Percentiles rank a stretch among this genome's conserved stretches.
Conservation (phyloP, 129 eudicot species). For the Helianthus tuberosus region DNA sequence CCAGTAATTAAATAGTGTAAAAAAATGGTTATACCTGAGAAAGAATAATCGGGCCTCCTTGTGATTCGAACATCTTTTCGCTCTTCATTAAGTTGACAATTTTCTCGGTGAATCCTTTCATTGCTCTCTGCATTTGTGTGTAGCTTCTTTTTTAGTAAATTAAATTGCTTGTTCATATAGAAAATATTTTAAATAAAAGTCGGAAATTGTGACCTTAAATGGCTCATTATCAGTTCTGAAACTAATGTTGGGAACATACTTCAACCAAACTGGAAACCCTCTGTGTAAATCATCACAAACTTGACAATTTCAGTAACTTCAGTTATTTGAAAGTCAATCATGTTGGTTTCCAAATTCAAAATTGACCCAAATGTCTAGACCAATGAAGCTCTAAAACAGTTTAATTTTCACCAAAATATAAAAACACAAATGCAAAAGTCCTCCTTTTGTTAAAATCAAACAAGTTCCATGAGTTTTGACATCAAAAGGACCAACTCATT, state of each 20-base stretch:
- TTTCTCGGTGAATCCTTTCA: slow-evolving; percentile 77
- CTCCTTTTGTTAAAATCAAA: slow-evolving; percentile 3
- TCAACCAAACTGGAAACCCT: slow-evolving; percentile 94
- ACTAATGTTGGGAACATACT: slow-evolving; percentile 87
- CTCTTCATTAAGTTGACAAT: slow-evolving; percentile 86
- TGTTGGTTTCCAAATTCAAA: slow-evolving; percentile 13
- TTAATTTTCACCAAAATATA: not conserved
- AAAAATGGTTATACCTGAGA: slow-evolving; percentile 57
- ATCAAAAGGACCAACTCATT: not conserved
- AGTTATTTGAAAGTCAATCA: not conserved
- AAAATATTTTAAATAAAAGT: not conserved
- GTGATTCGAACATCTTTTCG: slow-evolving; percentile 72
- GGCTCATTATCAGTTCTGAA: slow-evolving; percentile 94
- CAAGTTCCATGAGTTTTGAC: not conserved
- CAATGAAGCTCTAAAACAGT: slow-evolving; percentile 4
- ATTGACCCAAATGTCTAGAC: not conserved
- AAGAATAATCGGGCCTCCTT: slow-evolving; percentile 90
- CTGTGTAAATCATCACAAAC: slow-evolving; percentile 41
- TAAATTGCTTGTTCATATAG: not conserved
- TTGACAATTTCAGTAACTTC: not conserved
- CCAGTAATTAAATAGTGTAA: not conserved
- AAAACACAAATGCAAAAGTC: not conserved
- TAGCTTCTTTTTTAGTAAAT: not conserved
- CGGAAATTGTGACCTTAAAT: slow-evolving; percentile 58
- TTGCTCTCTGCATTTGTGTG: slow-evolving; percentile 53